Base-by-base conservation (phyloP, 2,329 filamentous ascomycete genomes). In the Hymenoscyphus linearis region DNA sequence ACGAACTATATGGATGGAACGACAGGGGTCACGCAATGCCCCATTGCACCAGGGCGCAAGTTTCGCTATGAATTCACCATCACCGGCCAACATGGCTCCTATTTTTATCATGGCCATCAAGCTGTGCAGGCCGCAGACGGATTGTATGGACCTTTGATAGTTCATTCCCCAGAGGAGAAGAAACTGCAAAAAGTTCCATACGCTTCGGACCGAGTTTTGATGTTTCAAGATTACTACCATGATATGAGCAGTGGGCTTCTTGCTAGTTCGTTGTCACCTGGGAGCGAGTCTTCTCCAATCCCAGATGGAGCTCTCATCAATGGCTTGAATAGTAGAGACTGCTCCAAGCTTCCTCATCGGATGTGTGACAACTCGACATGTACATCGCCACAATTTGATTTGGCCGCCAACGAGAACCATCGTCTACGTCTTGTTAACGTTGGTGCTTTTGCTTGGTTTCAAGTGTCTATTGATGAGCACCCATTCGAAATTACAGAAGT, bases 1-100 rank as follows among this genome's bases (percentile, higher is more conserved):
- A 89, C 88, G 0, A 90, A 85, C 62, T 80, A 80, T 60, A 90
- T 91, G 86, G 89, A 93, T 68, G 90, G 89, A 0, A 82, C 87
- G 1, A 78, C 84, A 0, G 86, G 82, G 2, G 65, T 72, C 87
- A 9, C 83, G 81, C 40, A 90, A 70, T 89, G 86, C 64, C 80
- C 82, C 0, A 86, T 91, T 54, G 79, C 83, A 0, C 85, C 88
- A 0, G 84, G 84, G 1, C 75, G 78, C 2, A 82, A 77, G 0
- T 87, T 88, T 64, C 85, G 80, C 0, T 92, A 91, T 71, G 82
- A 82, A 16, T 91, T 91, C 70, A 84, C 83, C 0, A 80, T 88
- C n/a, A 71, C 71, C 10, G 74, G 73, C 0, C 80, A 83, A 60
- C 76, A 75, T 5, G 80, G 79, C 1, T 84, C 76, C 0, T 77